phyloP scores from a whole-genome alignment of 2,329 filamentous ascomycete genomes.

The Calonectria naviculata region DNA sequence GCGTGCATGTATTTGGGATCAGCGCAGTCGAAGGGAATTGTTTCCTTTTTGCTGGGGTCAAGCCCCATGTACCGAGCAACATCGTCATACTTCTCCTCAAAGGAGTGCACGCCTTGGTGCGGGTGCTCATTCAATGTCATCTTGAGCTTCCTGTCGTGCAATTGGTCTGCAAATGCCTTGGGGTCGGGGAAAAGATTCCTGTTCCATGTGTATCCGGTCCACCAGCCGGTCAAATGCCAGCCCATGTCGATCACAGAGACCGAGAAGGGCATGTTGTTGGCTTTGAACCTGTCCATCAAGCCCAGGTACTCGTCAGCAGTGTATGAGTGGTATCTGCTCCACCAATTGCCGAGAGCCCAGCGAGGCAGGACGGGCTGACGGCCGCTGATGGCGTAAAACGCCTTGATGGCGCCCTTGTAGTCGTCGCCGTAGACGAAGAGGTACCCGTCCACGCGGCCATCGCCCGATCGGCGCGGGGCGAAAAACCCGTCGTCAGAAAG shows the following conservation, averaged over 20 bases:
- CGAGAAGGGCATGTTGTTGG: constrained; percentile 63
- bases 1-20: constrained; percentile 65
- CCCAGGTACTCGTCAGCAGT: constrained; percentile 64
- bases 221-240: constrained; percentile 67
- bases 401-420: constrained; percentile 63
- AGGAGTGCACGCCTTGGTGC: constrained; percentile 65
- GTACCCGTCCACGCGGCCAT: constrained; percentile 66
- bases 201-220: constrained; percentile 71
- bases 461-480: constrained; percentile 55
- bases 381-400: constrained; percentile 67
- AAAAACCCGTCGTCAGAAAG: constrained; percentile 66
- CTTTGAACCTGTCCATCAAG: constrained; percentile 66
- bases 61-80: constrained; percentile 64
- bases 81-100: constrained; percentile 66
- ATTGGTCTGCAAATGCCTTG: constrained; percentile 57
- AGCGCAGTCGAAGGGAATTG: constrained; percentile 67
- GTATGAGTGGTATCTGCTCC: constrained; percentile 72
- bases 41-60: constrained; percentile 59
- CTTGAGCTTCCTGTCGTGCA: constrained; percentile 64
- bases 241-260: constrained; percentile 75
- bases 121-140: constrained; percentile 72
- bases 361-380: constrained; percentile 65
- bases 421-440: constrained; percentile 70
- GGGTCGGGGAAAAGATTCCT: constrained; percentile 63
- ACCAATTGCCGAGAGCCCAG: constrained; percentile 73